These are phyloP conservation scores for Hypholoma sublateritium DNA, from an alignment of 768 basidiomycete genomes.

Conservation along the genomic window DNA sequence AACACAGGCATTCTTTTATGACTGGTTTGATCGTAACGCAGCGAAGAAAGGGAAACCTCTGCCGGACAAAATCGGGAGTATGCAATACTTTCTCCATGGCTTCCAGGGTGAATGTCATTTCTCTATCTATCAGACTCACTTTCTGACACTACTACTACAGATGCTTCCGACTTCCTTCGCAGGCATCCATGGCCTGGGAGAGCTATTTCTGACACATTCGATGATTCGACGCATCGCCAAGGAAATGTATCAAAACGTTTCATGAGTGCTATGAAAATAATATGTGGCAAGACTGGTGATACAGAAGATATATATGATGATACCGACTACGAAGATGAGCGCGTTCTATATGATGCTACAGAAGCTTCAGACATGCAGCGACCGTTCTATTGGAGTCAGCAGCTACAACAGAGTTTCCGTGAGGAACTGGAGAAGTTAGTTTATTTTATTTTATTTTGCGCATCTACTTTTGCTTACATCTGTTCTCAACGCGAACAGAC, in stretches of 20 bases:
- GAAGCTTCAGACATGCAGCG: constrained; percentile 54
- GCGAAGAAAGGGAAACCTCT: constrained; percentile 81
- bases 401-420: constrained; percentile 78
- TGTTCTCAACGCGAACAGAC: constrained; percentile 37
- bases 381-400: constrained; percentile 82
- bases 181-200: constrained; percentile 89
- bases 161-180: constrained; percentile 85
- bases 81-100: constrained; percentile 87
- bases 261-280: constrained; percentile 64
- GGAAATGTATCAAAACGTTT: constrained; percentile 69
- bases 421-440: constrained; percentile 92
- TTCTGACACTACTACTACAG: constrained; percentile 32
- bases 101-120: constrained; percentile 56
- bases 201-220: constrained; percentile 81
- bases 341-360: constrained; percentile 63
- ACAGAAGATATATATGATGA: constrained; percentile 70
- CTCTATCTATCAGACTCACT: too few species aligned
- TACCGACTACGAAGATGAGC: constrained; percentile 74
- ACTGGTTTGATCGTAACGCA: constrained; percentile 83
- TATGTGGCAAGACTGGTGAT: constrained; percentile 85
- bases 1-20: constrained; percentile 83
- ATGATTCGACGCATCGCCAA: constrained; percentile 77
- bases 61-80: constrained; percentile 87
- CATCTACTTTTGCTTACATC: constrained; percentile 6
- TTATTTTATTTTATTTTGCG: constrained; percentile 21